Conservation (phyloP, 345 rosid species). For the Populus alba region DNA sequence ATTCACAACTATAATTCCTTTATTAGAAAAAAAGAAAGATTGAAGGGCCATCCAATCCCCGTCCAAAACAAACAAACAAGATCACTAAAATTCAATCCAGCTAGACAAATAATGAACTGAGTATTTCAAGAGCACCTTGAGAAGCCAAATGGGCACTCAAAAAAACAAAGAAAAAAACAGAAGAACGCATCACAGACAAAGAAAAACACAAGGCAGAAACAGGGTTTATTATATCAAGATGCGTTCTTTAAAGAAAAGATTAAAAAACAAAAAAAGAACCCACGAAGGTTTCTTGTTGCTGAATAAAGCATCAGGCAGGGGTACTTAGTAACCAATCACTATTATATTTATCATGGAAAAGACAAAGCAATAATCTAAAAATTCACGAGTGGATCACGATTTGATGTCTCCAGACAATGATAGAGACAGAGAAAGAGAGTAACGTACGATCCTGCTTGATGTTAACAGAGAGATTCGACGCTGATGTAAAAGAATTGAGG, state of each 20-base stretch:
- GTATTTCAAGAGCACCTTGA: neutral
- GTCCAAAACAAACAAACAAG: neutral
- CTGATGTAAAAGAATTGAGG: neutral
- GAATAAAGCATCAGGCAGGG: slow-evolving; percentile 2
- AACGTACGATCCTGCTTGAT: neutral
- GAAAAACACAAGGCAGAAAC: neutral
- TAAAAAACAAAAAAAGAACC: neutral
- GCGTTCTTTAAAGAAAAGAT: neutral
- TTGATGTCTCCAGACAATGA: neutral
- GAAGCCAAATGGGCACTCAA: neutral
- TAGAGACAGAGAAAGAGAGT: neutral
- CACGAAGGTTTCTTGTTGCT: neutral
- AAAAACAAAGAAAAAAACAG: neutral
- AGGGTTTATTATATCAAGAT: neutral
- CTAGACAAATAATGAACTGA: neutral
- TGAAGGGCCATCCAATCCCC: neutral
- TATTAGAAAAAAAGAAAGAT: too few relatives aligned
- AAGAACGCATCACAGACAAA: neutral
- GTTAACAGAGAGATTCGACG: neutral
- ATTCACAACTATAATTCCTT: neutral
- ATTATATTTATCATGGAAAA: neutral
- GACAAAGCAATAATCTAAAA: neutral
- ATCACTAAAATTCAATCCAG: neutral
- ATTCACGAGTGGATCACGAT: neutral
- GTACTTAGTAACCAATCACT: neutral